Evolutionary conservation across 2,329 filamentous ascomycete genomes (phyloP).

Genomic region (Colletotrichum tanaceti): DNA sequence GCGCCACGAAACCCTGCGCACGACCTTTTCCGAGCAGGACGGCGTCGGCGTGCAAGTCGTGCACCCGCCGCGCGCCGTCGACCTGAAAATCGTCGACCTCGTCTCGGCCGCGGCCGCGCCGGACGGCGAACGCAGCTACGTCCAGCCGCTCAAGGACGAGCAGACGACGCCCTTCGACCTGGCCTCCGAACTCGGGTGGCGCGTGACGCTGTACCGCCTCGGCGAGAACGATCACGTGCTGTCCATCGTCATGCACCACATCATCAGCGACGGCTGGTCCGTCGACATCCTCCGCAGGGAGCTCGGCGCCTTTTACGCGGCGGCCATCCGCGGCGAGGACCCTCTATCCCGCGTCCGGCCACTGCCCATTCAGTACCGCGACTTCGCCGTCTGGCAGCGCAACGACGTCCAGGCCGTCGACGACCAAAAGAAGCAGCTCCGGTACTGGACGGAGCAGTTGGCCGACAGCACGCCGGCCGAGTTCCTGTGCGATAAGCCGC

Average conservation of each 20-base stretch:
- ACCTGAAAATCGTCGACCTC: constrained; percentile 15
- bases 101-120: background rate
- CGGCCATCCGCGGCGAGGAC: constrained; percentile 38
- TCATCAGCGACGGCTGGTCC: constrained; percentile 48
- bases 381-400: constrained; percentile 45
- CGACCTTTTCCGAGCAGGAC: constrained; percentile 1
- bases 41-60: constrained; percentile 26
- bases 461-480: constrained; percentile 30
- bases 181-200: constrained; percentile 42
- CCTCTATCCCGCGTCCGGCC: constrained; percentile 36
- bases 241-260: constrained; percentile 47
- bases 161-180: constrained; percentile 45
- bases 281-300: constrained; percentile 44
- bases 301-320: constrained; percentile 42
- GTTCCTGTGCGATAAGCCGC: constrained; percentile 26
- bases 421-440: constrained; percentile 41
- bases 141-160: constrained; percentile 24
- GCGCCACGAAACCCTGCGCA: constrained; percentile 12
- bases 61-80: constrained; percentile 8
- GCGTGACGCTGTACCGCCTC: constrained; percentile 37
- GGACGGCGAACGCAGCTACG: constrained; percentile 4
- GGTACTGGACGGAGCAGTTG: constrained; percentile 44
- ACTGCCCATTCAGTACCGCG: constrained; percentile 45
- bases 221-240: constrained; percentile 42
- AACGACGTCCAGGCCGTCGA: constrained; percentile 32